A percentile compares a stretch with the other conserved stretches of the same genome.
phyloP scores from a whole-genome alignment of 192 early-diverging fungal genomes.

The Entomortierella chlamydospora region DNA sequence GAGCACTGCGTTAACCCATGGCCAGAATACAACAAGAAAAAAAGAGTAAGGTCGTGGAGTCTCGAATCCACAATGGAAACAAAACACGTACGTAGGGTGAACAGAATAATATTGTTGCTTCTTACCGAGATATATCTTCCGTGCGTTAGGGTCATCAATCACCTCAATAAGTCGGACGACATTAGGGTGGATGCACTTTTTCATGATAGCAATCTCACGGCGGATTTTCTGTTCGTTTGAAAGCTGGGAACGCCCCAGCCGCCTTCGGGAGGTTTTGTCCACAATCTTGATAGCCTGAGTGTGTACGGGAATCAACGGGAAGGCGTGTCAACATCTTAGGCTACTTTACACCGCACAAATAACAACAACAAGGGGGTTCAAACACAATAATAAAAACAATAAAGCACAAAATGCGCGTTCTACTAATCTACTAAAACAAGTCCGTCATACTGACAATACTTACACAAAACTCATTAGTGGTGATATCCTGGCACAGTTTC shows the following conservation, averaged over 20 bases:
- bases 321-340: background rate
- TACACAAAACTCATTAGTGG: constrained; percentile 82
- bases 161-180: constrained; percentile 92
- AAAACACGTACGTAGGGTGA: background rate
- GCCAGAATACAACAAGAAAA: too few species aligned
- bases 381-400: background rate
- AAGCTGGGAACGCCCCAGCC: constrained; percentile 51
- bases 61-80: background rate
- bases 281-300: constrained; percentile 60
- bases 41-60: too few species aligned
- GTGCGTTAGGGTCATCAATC: constrained; percentile 91
- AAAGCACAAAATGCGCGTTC: background rate
- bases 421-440: too few species aligned
- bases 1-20: too few species aligned
- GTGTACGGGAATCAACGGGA: background rate
- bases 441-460: constrained; percentile 11
- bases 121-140: constrained; percentile 92
- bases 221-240: constrained; percentile 86
- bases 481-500: constrained; percentile 85
- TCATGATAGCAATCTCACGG: constrained; percentile 95
- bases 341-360: background rate
- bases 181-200: constrained; percentile 94
- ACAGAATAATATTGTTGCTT: background rate
- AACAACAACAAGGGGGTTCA: constrained; percentile 1
- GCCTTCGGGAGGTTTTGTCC: constrained; percentile 55